These are phyloP conservation scores for Penicillium frequentans DNA, from an alignment of 2,329 filamentous ascomycete species.

Conservation along the genomic window DNA sequence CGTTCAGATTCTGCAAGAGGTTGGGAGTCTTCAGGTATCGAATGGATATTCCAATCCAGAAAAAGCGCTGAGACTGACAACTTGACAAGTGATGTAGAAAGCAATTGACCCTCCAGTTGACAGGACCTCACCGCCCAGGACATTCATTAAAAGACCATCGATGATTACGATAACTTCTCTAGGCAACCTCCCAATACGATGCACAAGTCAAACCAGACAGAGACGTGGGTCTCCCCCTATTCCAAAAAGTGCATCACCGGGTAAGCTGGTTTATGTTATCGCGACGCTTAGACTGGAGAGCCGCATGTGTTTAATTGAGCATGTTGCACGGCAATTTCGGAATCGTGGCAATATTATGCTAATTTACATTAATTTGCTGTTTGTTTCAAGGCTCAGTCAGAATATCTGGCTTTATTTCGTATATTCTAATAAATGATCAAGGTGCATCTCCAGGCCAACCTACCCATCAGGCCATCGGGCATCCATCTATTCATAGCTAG, in stretches of 20 bases:
- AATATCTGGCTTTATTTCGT: background rate
- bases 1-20: background rate
- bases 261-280: background rate
- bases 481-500: constrained; percentile 5
- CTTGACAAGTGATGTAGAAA: background rate
- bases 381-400: background rate
- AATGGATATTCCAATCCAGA: background rate
- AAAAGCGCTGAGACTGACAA: background rate
- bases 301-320: background rate
- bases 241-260: background rate
- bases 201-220: constrained; percentile 40
- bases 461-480: too few relatives aligned
- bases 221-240: constrained; percentile 22
- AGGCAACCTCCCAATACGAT: constrained; percentile 35
- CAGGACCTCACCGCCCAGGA: background rate
- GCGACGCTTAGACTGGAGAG: background rate
- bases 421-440: too few relatives aligned
- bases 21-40: background rate
- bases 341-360: background rate
- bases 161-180: background rate
- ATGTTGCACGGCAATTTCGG: background rate
- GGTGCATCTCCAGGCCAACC: background rate
- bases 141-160: background rate
- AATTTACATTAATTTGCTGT: background rate
- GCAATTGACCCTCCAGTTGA: background rate